These are phyloP conservation scores for Fusarium buxicola DNA, from an alignment of 2,329 filamentous ascomycete genomes.

Conservation along the genomic window DNA sequence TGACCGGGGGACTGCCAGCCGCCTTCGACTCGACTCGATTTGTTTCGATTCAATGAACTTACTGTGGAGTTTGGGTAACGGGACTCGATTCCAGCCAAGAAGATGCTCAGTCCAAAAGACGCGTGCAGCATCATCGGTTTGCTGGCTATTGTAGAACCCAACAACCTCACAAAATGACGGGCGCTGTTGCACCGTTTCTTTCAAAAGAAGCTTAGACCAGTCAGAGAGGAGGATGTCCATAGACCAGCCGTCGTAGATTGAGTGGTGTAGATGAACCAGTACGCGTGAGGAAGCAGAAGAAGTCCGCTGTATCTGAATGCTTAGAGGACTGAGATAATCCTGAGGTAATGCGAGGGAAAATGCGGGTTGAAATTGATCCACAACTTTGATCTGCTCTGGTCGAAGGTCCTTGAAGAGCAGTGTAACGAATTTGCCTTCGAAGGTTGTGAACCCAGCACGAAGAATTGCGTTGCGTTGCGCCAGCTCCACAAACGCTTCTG, in stretches of 20 bases:
- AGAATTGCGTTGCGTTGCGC: conserved; percentile 72
- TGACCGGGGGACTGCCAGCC: conserved; percentile 31
- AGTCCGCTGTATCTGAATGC: conserved; percentile 63
- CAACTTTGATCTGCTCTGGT: conserved; percentile 56
- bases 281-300: conserved; percentile 43
- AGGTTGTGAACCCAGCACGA: conserved; percentile 77
- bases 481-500: conserved; percentile 62
- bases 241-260: conserved; percentile 94
- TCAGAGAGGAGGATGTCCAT: conserved; percentile 80
- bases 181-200: conserved; percentile 50
- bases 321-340: conserved; percentile 67
- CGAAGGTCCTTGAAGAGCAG: conserved; percentile 70
- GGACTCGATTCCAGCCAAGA: conserved; percentile 62
- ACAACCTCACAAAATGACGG: conserved; percentile 73
- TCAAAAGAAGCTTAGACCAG: conserved; percentile 63
- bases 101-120: conserved; percentile 79
- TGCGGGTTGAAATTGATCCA: conserved; percentile 52
- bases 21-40: conserved; percentile 23
- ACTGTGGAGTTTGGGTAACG: conserved; percentile 64
- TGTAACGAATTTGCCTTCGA: conserved; percentile 52
- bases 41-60: conserved; percentile 40
- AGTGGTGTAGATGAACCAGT: conserved; percentile 78
- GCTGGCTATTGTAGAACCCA: conserved; percentile 56
- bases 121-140: conserved; percentile 55
- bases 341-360: conserved; percentile 55